Evolutionary conservation across 176 grass and related monocot species (phyloP).

Genomic region (Oryza nivara): DNA sequence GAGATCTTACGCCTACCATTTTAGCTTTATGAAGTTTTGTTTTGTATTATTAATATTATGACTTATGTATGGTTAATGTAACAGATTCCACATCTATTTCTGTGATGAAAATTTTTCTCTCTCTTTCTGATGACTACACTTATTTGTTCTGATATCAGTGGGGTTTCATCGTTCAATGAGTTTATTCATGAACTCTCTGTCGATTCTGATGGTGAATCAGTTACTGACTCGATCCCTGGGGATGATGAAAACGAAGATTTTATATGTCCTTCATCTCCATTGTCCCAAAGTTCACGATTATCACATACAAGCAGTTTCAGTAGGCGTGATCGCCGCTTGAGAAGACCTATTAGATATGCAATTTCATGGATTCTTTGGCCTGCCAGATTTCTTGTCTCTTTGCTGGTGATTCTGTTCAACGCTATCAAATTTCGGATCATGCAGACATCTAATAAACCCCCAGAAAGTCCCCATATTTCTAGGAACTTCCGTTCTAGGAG

Average conservation of each 20-base stretch:
- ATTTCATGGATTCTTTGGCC: slow-evolving; percentile 93
- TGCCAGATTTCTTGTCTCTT: slow-evolving; percentile 58
- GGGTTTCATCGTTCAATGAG: slow-evolving; percentile 94
- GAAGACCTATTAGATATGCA: slow-evolving; percentile 62
- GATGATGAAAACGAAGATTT: slow-evolving; percentile 84
- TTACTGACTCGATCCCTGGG: slow-evolving; percentile 58
- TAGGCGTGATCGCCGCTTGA: slow-evolving; percentile 64
- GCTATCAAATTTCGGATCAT: slow-evolving; percentile 54
- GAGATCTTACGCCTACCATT: background rate
- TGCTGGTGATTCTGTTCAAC: slow-evolving; percentile 61
- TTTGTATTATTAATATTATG: background rate
- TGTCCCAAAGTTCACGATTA: slow-evolving; percentile 80
- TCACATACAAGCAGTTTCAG: slow-evolving; percentile 71
- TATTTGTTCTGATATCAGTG: slow-evolving; percentile 53
- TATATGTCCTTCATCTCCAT: slow-evolving; percentile 62
- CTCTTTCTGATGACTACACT: slow-evolving; percentile 31
- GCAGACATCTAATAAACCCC: slow-evolving; percentile 39
- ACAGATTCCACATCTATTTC: slow-evolving; percentile 6
- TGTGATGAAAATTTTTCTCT: background rate
- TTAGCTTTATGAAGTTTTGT: slow-evolving; percentile 2
- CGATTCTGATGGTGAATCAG: slow-evolving; percentile 74
- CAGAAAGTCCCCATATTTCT: slow-evolving; percentile 43
- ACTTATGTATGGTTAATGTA: background rate
- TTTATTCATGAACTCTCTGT: slow-evolving; percentile 88
- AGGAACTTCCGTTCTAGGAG: slow-evolving; percentile 42